These are phyloP conservation scores for Aspergillus phoenicis DNA, from an alignment of 2,329 filamentous ascomycete genomes.

Conservation along the genomic window DNA sequence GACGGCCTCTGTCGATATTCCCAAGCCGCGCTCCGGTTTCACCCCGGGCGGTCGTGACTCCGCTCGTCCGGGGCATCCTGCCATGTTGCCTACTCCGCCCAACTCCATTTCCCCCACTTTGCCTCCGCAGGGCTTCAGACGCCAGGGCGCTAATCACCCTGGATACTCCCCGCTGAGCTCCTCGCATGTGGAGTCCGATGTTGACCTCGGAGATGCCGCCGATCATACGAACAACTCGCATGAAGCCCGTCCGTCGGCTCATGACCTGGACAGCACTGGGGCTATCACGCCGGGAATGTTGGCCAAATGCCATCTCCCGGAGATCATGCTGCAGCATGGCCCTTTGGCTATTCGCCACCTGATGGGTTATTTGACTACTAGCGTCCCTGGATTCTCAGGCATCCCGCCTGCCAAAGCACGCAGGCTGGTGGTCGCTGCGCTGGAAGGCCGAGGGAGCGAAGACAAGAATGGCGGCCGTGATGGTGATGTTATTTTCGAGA, in stretches of 20 bases:
- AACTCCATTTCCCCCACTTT: conserved; percentile 92
- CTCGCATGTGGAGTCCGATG: conserved; percentile 74
- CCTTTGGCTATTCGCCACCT: conserved; percentile 93
- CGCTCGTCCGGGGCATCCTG: conserved; percentile 36
- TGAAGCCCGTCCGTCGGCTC: conserved; percentile 47
- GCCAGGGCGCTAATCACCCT: conserved; percentile 52
- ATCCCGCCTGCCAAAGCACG: conserved; percentile 89
- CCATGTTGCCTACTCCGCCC: conserved; percentile 79
- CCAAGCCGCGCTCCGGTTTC: conserved; percentile 44
- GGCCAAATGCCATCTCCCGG: conserved; percentile 85
- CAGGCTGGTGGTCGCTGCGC: conserved; percentile 84
- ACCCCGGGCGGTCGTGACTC: conserved; percentile 33
- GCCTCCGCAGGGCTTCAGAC: conserved; percentile 76
- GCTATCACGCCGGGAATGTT: conserved; percentile 83
- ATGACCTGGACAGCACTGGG: conserved; percentile 70
- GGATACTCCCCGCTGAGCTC: conserved; percentile 48
- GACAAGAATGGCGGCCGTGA: conserved; percentile 57
- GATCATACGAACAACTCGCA: conserved; percentile 54
- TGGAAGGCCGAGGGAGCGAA: conserved; percentile 74
- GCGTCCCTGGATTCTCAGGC: conserved; percentile 86
- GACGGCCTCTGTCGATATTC: conserved; percentile 54
- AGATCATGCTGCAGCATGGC: conserved; percentile 85
- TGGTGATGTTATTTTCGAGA: conserved; percentile 71
- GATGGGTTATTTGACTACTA: conserved; percentile 90
- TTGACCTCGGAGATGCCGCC: conserved; percentile 75